These are phyloP conservation scores for Annona squamosa DNA, from an alignment of 164 flowering plant genomes.

Conservation along the genomic window DNA sequence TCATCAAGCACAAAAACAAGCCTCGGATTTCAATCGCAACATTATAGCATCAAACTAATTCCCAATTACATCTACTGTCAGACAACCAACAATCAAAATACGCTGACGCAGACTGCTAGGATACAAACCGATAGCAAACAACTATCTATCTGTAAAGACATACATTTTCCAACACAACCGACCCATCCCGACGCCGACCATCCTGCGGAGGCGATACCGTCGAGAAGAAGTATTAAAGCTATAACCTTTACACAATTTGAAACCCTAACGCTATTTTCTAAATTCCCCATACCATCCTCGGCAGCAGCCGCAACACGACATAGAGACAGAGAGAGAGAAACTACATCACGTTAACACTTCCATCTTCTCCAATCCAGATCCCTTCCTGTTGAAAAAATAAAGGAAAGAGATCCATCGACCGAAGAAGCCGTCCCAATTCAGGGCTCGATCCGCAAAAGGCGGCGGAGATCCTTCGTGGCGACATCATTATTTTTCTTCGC, in stretches of 20 bases:
- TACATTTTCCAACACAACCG: background rate
- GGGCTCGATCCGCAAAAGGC: constrained; percentile 10
- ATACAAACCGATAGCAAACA: background rate
- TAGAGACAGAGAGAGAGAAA: too few species aligned
- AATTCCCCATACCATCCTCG: background rate
- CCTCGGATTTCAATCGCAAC: background rate
- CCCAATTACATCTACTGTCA: background rate
- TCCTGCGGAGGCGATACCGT: background rate
- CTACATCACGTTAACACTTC: background rate
- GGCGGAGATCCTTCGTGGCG: constrained; percentile 11
- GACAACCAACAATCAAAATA: background rate
- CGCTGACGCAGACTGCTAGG: background rate
- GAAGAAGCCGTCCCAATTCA: background rate
- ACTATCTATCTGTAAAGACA: background rate
- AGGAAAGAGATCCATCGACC: background rate
- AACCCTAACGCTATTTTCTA: background rate
- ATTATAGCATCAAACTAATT: background rate
- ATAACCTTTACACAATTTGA: background rate
- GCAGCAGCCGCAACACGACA: background rate
- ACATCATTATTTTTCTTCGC: constrained; percentile 6
- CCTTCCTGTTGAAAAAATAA: constrained; percentile 7
- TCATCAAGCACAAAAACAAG: background rate
- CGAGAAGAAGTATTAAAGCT: background rate
- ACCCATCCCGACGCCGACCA: background rate
- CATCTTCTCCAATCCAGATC: background rate